Base-by-base conservation (phyloP, 2,329 filamentous ascomycete genomes). In the Magnaporthiopsis rhizophila region DNA sequence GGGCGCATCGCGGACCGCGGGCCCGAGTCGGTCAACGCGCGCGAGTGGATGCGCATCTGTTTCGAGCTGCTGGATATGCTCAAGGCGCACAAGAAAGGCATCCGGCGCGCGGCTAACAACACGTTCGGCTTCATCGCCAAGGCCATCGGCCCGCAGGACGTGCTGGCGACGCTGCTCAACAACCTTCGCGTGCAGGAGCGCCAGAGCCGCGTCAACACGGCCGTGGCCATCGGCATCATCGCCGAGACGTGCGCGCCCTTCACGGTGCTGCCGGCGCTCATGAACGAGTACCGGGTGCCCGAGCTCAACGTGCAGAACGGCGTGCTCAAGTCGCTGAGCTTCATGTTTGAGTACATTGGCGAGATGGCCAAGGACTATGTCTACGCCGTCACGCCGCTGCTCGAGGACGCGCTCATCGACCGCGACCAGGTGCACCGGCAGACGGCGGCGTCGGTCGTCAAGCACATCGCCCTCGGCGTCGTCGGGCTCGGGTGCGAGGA, bases 351-450 rank as follows among this genome's bases (percentile, higher is more conserved):
- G 74, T 99, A 99, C 78, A 99, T 99, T 75, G 95, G 95, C 68
- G 95, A 99, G 77, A 98, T 99, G 95, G 92, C 92, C 68, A 99
- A 98, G 79, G 95, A 99, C 77, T 99, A 99, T 75, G 95, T 99
- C 73, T 99, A 99, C 73, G 95, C 96, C 24, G 93, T 99, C 45
- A 97, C 93, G 2, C 95, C 95, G 8, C 82, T 99, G 12, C 87
- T 99, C 2, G 95, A 99, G 74, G 95, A 99, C 74, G 95, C 96
- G 2, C 87, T 99, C 67, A 97, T 97, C 77, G 95, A 99, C 76
- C 89, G 95, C 67, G 95, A 99, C 75, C 95, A 99, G 78, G 95
- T 99, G 1, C 95, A 99, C 78, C 88, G 95, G 34, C 95, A 99
- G 76, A 99, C 95, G 1, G 95, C 95, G 1, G 95, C 95, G 32